These are phyloP conservation scores for Pythium vanterpoolii DNA, from an alignment of 352 stramenopile genomes.

Conservation along the genomic window DNA sequence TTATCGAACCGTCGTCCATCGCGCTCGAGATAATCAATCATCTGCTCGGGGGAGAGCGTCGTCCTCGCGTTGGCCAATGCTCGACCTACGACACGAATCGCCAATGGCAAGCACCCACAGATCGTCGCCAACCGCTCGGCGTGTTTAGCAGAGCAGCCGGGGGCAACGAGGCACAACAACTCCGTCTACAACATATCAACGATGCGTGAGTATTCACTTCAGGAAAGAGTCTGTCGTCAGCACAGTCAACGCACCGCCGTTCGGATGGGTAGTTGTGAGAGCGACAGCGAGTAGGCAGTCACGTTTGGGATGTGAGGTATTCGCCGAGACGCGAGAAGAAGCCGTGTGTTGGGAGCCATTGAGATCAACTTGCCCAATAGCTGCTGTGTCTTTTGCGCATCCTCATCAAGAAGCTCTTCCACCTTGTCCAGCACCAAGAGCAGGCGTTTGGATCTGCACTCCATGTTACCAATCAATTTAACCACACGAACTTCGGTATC, in stretches of 20 bases:
- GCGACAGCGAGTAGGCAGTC: conserved; percentile 72
- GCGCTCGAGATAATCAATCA: conserved; percentile 78
- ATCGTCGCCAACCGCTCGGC: conserved; percentile 65
- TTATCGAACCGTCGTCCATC: conserved; percentile 70
- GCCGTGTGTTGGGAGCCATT: conserved; percentile 57
- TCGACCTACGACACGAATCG: conserved; percentile 75
- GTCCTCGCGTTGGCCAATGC: conserved; percentile 72
- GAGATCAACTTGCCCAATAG: conserved; percentile 68
- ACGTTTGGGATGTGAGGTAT: conserved; percentile 77
- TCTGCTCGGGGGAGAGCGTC: conserved; percentile 68
- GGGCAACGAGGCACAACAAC: conserved; percentile 61
- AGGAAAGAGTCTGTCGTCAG: neutral
- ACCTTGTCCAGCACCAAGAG: conserved; percentile 80
- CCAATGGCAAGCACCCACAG: conserved; percentile 74
- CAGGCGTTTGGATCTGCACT: conserved; percentile 49
- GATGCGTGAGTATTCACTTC: neutral
- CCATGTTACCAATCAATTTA: neutral
- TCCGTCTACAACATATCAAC: conserved; percentile 42
- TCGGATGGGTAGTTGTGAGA: conserved; percentile 64
- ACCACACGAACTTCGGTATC: neutral
- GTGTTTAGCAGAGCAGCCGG: conserved; percentile 54
- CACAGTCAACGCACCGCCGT: conserved; percentile 42
- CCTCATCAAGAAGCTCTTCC: conserved; percentile 72
- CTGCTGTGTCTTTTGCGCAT: conserved; percentile 69
- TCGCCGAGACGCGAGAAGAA: conserved; percentile 67